Percentiles rank a stretch among this genome's conserved stretches.
Conservation (phyloP, 1,139 yeast species). For the Yamadazyma sp. region DNA sequence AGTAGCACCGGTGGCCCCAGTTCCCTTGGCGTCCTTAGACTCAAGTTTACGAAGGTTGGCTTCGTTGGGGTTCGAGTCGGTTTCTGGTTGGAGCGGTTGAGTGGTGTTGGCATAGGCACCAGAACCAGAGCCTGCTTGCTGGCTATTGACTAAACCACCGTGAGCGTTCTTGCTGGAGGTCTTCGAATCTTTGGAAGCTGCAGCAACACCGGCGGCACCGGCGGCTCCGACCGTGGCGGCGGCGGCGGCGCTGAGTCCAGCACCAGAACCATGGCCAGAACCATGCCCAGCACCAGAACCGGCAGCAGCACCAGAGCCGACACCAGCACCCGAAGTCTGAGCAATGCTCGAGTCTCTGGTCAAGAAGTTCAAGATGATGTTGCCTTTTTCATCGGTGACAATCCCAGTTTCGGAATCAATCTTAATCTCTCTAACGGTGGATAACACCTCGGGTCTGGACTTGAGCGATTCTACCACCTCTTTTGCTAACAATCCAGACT, state of each 20-base stretch:
- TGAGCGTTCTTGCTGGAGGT: neutral
- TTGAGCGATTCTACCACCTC: constrained; percentile 29
- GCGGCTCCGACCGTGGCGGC: neutral
- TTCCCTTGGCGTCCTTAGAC: too few relatives aligned
- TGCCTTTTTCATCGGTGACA: constrained; percentile 32
- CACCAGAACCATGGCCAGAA: too few relatives aligned
- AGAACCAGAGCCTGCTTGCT: neutral
- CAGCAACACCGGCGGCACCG: constrained; percentile 5
- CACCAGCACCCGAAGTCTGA: constrained; percentile 2
- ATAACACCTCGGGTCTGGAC: constrained; percentile 25
- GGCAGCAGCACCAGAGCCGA: constrained; percentile 1
- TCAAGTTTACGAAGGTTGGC: neutral
- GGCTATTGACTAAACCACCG: too few relatives aligned
- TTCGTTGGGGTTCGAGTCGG: neutral
- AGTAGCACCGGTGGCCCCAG: constrained; percentile 4
- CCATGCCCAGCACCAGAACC: constrained; percentile 1
- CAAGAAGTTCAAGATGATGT: constrained; percentile 9
- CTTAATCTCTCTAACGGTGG: constrained; percentile 25
- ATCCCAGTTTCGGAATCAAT: constrained; percentile 33
- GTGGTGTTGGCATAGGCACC: constrained; percentile 10
- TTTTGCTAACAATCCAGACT: constrained; percentile 33
- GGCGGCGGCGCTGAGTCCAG: neutral
- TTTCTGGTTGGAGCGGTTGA: constrained; percentile 7
- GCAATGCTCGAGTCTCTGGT: constrained; percentile 2
- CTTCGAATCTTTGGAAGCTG: constrained; percentile 1